Conservation (phyloP, 495 filamentous ascomycete genomes). For the Penicillium fimorum region DNA sequence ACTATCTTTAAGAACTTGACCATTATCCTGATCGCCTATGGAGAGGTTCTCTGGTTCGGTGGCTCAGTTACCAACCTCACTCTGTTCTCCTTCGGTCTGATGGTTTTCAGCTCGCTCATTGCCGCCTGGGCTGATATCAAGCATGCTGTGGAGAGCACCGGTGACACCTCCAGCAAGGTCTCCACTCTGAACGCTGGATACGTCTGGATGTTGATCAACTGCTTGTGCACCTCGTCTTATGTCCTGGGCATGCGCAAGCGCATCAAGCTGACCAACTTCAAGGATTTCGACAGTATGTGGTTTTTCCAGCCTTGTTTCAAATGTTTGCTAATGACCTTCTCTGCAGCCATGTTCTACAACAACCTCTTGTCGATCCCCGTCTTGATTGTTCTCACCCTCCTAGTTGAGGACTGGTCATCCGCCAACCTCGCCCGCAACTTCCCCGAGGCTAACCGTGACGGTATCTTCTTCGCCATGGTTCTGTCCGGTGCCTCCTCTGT, state of each 20-base stretch:
- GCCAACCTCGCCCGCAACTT: constrained; percentile 86
- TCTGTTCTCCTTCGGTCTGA: constrained; percentile 93
- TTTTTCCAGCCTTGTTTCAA: neutral
- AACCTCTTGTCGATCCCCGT: constrained; percentile 97
- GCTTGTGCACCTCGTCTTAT: constrained; percentile 90
- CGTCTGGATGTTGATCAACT: constrained; percentile 97
- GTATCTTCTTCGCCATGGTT: constrained; percentile 81
- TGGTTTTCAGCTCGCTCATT: constrained; percentile 93
- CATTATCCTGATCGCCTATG: constrained; percentile 97
- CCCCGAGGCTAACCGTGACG: constrained; percentile 70
- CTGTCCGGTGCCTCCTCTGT: constrained; percentile 91
- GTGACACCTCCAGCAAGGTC: constrained; percentile 69
- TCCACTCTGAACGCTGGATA: constrained; percentile 94
- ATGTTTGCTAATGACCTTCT: constrained; percentile 29
- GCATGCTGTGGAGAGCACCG: constrained; percentile 63
- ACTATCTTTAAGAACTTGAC: constrained; percentile 99
- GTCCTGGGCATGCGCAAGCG: constrained; percentile 94
- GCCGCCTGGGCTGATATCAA: constrained; percentile 98
- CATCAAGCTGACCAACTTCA: constrained; percentile 99
- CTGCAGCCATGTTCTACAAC: constrained; percentile 98
- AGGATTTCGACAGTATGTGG: constrained; percentile 95
- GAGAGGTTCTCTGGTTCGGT: constrained; percentile 98
- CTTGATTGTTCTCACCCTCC: constrained; percentile 74
- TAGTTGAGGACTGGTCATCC: constrained; percentile 89
- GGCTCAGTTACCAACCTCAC: constrained; percentile 85